Base-by-base conservation (phyloP, 306 rosid genomes). In the Oxytropis ochrocephala region DNA sequence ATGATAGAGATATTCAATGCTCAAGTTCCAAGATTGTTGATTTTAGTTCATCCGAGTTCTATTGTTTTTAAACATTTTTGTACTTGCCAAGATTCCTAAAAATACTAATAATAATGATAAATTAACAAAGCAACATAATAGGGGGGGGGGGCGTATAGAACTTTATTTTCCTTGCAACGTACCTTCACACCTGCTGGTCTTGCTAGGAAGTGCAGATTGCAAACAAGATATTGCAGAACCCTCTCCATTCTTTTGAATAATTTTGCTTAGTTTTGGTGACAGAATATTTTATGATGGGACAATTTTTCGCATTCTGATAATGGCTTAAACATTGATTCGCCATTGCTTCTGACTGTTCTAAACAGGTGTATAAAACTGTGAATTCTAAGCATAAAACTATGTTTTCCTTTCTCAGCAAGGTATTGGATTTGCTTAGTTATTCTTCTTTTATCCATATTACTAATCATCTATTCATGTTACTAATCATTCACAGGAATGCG, bases 401-500 rank as follows among this genome's bases (percentile, higher is more conserved):
- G 41, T 52, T 16, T 49, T 65, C 16, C 29, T 75, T 76, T 52
- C 38, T 10, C 44, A n/a, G 32, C 8, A 33, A 47, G 52, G 38
- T 80, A 5, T 6, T 21, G 27, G 56, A 46, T 46, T 27, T 64
- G 43, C 56, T 46, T 85, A n/a, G n/a, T 84, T 75, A 32, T 75
- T 56, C 36, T n/a, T n/a, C n/a, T n/a, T n/a, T n/a, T n/a, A 9
- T 38, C 11, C 35, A 33, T 76, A 52, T 17, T 65, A n/a, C 70
- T 72, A 21, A 29, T 57, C 13, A 41, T 72, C 35, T 17, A 8
- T 60, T 1, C 30, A 36, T 79, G 65, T 16, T 63, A 14, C 69
- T 75, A 24, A 43, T 63, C 52, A 30, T 70, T 9, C 58, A 32
- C 66, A 93, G 98, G 98, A 88, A 81, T 93, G 94, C 21, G 98